Base-by-base conservation (phyloP, 495 filamentous ascomycete genomes). In the Xylaria cubensis region DNA sequence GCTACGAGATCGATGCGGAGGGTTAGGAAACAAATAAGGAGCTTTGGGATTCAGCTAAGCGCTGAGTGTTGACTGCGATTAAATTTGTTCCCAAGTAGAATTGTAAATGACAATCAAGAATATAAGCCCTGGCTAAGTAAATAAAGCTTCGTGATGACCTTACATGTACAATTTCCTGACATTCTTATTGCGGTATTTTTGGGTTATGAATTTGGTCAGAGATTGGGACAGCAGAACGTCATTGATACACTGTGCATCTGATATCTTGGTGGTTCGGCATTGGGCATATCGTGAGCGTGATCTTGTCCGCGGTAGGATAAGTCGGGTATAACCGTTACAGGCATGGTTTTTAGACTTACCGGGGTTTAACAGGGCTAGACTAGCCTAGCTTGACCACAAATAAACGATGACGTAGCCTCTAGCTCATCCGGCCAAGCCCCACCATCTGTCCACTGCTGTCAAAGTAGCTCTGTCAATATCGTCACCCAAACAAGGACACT, bases 1-100 rank as follows among this genome's bases (percentile, higher is more conserved):
- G 89, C 70, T 97, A 88, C 72, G 87, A 89, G 71, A 88, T 88
- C 26, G 87, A 90, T 72, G 88, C 87, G 0, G 88, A 90, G 71
- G 88, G 88, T 41, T 89, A 75, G 80, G 41, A 21, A 13, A 32
- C 4, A 4, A 44, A n/a, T 0, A 44, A 50, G 4, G 39, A 36
- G n/a, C 19, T 21, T 6, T 26, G 8, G 8, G 34, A 44, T 21
- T 32, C 7, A 32, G 53, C 53, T 17, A 5, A 8, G 53, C 4
- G 12, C 26, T 56, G 9, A 13, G 13, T 26, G 51, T 15, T 29
- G 10, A 13, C 26, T 56, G 3, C 5, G 6, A 1, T 32, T 17
- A 29, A 55, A 6, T 1, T 66, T 34, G 7, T 29, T 29, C 24
- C 15, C 62, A 4, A 7, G 24, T 48, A 46, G 15, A 39, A 10